Conservation (phyloP, 2,329 filamentous ascomycete species). For the Herpotrichia juniperi region DNA sequence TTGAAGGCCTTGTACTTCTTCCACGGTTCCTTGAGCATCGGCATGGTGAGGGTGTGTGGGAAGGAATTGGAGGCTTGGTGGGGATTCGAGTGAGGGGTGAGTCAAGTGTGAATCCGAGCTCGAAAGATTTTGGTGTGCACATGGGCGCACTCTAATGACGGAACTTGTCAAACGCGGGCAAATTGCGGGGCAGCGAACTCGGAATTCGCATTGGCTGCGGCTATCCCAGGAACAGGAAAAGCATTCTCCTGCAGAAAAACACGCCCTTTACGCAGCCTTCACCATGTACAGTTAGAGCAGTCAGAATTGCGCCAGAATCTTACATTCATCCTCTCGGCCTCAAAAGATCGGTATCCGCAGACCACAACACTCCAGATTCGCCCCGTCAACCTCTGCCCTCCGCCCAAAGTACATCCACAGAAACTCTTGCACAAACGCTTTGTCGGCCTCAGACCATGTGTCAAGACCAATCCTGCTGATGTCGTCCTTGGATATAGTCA, state of each 20-base stretch:
- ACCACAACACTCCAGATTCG: slow-evolving; percentile 76
- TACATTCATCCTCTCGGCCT: background rate
- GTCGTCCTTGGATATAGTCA: slow-evolving; percentile 68
- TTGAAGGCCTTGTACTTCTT: slow-evolving; percentile 77
- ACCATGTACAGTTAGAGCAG: background rate
- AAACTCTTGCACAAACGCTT: slow-evolving; percentile 70
- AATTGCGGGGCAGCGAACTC: slow-evolving; percentile 9
- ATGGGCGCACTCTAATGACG: background rate
- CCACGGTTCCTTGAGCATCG: slow-evolving; percentile 73
- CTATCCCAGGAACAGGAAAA: slow-evolving; percentile 14
- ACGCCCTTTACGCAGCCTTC: background rate
- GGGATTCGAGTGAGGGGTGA: background rate
- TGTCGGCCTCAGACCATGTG: slow-evolving; percentile 74
- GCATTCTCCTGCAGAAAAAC: background rate
- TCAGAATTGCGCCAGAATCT: background rate
- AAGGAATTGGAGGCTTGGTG: background rate
- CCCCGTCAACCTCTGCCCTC: slow-evolving; percentile 67
- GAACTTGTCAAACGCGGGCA: slow-evolving; percentile 14
- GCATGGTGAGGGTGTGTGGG: slow-evolving; percentile 31
- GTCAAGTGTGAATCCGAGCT: background rate
- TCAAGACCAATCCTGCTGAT: slow-evolving; percentile 77
- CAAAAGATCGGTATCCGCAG: slow-evolving; percentile 60
- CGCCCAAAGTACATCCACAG: slow-evolving; percentile 70
- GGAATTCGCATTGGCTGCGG: slow-evolving; percentile 6
- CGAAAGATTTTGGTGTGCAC: background rate